Conservation (phyloP, 2,329 filamentous ascomycete species). For the Cryphonectria parasitica region DNA sequence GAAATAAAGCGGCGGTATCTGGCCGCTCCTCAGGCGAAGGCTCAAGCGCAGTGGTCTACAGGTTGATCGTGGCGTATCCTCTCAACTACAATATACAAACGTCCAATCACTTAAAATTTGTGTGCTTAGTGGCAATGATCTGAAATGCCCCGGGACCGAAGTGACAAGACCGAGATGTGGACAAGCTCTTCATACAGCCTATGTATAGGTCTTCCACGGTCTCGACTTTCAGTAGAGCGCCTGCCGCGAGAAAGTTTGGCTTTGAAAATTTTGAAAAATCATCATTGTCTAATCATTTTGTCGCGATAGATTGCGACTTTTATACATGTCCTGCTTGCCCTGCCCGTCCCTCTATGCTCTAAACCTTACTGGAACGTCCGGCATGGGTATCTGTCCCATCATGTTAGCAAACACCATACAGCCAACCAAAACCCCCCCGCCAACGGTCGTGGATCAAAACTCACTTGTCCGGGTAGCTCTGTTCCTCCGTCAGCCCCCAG, state of each 20-base stretch:
- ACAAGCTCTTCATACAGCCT: background rate
- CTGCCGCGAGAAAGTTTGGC: no score
- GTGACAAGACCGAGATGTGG: background rate
- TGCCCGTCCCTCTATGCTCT: background rate
- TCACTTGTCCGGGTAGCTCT: conserved; percentile 72
- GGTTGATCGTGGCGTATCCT: background rate
- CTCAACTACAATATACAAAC: background rate
- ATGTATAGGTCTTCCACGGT: background rate
- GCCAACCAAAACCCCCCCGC: background rate
- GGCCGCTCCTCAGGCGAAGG: no score
- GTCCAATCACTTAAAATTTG: background rate
- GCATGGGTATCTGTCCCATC: conserved; percentile 62
- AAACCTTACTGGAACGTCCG: conserved; percentile 58
- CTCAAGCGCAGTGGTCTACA: background rate
- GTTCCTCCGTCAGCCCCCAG: conserved; percentile 66
- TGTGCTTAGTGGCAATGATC: background rate
- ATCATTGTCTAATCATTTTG: conserved; percentile 24
- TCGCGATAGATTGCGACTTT: background rate
- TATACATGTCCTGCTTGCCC: conserved; percentile 5
- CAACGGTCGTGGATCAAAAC: conserved; percentile 40
- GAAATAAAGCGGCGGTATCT: background rate
- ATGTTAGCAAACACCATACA: conserved; percentile 38
- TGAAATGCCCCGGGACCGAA: background rate
- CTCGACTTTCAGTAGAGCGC: background rate
- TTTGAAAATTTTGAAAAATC: background rate